These are phyloP conservation scores for Cornus controversa DNA, from an alignment of 148 eudicot genomes.

Conservation along the genomic window DNA sequence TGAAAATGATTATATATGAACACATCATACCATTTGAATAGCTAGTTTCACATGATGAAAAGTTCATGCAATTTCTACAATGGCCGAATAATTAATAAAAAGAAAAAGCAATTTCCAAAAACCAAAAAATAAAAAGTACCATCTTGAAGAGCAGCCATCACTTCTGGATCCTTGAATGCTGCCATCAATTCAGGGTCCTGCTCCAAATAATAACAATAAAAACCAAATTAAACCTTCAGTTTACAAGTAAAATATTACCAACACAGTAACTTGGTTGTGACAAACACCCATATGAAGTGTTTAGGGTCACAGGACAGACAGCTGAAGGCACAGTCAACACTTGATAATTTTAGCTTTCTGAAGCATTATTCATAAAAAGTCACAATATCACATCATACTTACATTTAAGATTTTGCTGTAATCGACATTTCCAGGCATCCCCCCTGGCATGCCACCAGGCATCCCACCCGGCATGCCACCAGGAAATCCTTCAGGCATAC, in stretches of 20 bases:
- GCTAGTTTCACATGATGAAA: background rate
- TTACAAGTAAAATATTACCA: background rate
- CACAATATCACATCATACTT: constrained; percentile 21
- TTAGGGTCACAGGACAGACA: background rate
- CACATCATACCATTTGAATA: background rate
- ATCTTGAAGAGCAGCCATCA: constrained; percentile 99
- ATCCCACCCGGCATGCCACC: constrained; percentile 33
- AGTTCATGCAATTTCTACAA: background rate
- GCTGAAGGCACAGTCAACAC: background rate
- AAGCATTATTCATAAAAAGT: background rate
- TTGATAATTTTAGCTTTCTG: background rate
- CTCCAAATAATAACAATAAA: constrained; percentile 15
- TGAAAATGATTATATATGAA: too few relatives aligned
- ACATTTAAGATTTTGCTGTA: constrained; percentile 90
- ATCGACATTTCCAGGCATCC: constrained; percentile 77
- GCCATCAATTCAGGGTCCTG: constrained; percentile 99
- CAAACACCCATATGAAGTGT: background rate
- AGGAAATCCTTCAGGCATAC: constrained; percentile 35
- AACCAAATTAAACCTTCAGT: background rate
- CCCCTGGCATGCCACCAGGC: constrained; percentile 34
- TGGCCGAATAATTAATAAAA: background rate
- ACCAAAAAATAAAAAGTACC: constrained; percentile 37
- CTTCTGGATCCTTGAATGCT: constrained; percentile 92
- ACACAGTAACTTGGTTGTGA: background rate
- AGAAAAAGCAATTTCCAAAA: background rate